Base-by-base conservation (phyloP, 2,329 filamentous ascomycete species). In the Corinectria fuckeliana region DNA sequence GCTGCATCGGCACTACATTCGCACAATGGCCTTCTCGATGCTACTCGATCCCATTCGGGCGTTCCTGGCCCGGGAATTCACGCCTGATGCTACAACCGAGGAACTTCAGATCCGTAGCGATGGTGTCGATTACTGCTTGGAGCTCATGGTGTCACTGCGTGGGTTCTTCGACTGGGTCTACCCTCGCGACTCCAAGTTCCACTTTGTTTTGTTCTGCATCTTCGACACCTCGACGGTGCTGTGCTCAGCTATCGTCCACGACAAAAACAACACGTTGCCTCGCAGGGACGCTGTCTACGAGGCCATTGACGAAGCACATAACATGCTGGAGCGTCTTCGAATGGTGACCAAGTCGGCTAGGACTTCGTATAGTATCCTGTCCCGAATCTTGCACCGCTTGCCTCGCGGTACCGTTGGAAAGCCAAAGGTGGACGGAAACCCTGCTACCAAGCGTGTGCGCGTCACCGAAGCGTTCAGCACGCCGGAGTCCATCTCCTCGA, bases 221-320 rank as follows among this genome's bases (percentile, higher is more conserved):
- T 85, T 85, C 45, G 81, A 85, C 60, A 82, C 80, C 0, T 77
- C 81, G 1, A 80, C 82, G 0, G 72, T 82, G 16, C 67, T 84
- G 4, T 84, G 80, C 70, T 84, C 82, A 0, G 78, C 81, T 3
- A 72, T 85, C 6, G 75, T 83, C 4, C 82, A 85, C 58, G 82
- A 85, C 57, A 67, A 72, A n/a, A 72, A 79, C 26, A 63, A 69
- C 16, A 72, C 69, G 11, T 71, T 84, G 3, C 76, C 77, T 4
- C 74, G 74, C 11, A 77, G 78, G 11, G 71, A 77, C 2, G 75
- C 79, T 14, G 72, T 81, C 14, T 64, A 80, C 20, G 59, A 74
- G 47, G 74, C 75, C 2, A 78, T 85, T 28, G 68, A 72, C 3
- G 64, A 67, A 3, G 74, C 77, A 0, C 66, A 78, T 26, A 62